Conservation (phyloP, 164 flowering plant genomes). For the Taxillus chinensis region DNA sequence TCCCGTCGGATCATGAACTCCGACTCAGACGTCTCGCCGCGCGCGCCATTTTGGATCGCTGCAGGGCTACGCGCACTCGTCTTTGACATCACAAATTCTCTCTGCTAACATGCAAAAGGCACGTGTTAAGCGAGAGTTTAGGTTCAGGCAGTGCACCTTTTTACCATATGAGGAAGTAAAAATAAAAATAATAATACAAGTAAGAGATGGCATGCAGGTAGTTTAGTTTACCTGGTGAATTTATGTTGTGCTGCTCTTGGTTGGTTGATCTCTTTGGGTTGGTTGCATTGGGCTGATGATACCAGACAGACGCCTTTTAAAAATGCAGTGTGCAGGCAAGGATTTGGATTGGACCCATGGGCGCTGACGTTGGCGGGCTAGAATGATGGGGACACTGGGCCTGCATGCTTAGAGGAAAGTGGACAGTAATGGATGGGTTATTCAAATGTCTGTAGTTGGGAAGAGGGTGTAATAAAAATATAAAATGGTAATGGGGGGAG, state of each 20-base stretch:
- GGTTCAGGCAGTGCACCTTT: too few relatives aligned
- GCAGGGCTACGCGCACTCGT: background rate
- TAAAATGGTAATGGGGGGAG: background rate
- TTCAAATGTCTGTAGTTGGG: constrained; percentile 26
- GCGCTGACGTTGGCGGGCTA: constrained; percentile 5
- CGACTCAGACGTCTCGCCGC: constrained; percentile 19
- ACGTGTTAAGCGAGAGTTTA: background rate
- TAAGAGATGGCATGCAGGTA: too few relatives aligned
- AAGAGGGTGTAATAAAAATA: background rate
- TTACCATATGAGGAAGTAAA: too few relatives aligned
- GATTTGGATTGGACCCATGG: constrained; percentile 6
- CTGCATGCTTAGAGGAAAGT: constrained; percentile 2
- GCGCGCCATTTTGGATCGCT: background rate
- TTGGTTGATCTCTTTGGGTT: too few relatives aligned
- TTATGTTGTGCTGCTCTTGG: too few relatives aligned
- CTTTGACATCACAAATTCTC: background rate
- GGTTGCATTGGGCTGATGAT: background rate
- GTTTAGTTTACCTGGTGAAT: too few relatives aligned
- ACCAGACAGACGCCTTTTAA: constrained; percentile 1
- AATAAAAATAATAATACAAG: too few relatives aligned
- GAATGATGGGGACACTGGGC: constrained; percentile 17
- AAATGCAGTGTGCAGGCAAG: constrained; percentile 6
- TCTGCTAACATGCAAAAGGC: background rate
- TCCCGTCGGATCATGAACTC: constrained; percentile 42
- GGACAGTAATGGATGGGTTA: constrained; percentile 20